Conservation (phyloP, 352 stramenopile genomes). For the Pythium scleroteichum region DNA sequence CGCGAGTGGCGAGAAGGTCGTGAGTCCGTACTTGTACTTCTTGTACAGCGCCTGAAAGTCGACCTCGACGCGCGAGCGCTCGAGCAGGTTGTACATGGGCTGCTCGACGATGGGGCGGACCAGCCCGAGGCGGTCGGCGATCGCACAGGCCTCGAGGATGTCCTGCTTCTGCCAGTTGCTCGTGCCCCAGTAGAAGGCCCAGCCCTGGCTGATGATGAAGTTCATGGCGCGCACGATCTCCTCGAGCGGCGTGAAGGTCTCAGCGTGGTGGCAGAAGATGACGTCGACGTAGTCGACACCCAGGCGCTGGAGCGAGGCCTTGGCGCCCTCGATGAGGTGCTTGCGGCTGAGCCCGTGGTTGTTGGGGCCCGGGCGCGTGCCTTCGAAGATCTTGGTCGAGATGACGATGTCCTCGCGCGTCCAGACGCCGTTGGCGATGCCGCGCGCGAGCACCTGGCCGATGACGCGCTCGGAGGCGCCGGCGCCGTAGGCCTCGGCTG, state of each 20-base stretch:
- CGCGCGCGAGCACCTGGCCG: conserved; percentile 32
- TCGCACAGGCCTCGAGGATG: conserved; percentile 46
- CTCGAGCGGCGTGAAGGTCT: conserved; percentile 38
- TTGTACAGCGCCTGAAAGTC: conserved; percentile 47
- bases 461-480: conserved; percentile 40
- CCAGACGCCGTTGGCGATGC: conserved; percentile 30
- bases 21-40: conserved; percentile 43
- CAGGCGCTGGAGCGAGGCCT: conserved; percentile 45
- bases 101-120: conserved; percentile 46
- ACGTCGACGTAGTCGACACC: conserved; percentile 47
- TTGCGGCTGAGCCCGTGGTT: conserved; percentile 39
- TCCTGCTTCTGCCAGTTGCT: conserved; percentile 49
- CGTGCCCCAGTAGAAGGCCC: conserved; percentile 54
- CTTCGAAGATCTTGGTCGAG: conserved; percentile 64
- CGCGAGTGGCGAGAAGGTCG: conserved; percentile 45
- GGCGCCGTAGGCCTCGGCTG: conserved; percentile 38
- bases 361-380: conserved; percentile 28
- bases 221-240: conserved; percentile 56
- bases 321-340: conserved; percentile 52
- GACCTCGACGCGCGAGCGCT: conserved; percentile 43
- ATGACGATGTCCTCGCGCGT: conserved; percentile 58
- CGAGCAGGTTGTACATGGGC: conserved; percentile 57
- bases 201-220: conserved; percentile 42
- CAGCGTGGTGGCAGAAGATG: conserved; percentile 41
- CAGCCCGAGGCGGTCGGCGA: conserved; percentile 33